Evolutionary conservation across 371 early-diverging fungal genomes (phyloP).

Genomic region (Lichtheimia hyalospora): DNA sequence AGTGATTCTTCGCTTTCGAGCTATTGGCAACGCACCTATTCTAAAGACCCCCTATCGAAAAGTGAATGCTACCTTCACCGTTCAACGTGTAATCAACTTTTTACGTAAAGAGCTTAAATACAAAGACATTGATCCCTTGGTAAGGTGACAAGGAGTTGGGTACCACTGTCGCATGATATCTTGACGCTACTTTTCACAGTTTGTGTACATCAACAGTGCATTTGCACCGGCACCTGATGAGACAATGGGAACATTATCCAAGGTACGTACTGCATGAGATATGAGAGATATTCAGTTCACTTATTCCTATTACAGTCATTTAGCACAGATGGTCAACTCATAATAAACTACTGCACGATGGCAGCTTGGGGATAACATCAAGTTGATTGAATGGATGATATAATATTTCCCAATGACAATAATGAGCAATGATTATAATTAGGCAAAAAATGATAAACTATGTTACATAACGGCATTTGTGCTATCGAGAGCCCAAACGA

Average conservation of each 20-base stretch:
- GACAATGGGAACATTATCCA: constrained; percentile 75
- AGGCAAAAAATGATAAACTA: too few species aligned
- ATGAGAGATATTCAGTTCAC: neutral
- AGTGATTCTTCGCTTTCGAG: constrained; percentile 85
- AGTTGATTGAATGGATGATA: neutral
- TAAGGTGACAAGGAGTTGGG: constrained; percentile 20
- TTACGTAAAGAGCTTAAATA: constrained; percentile 81
- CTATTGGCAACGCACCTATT: constrained; percentile 92
- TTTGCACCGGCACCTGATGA: constrained; percentile 96
- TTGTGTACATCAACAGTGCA: constrained; percentile 89
- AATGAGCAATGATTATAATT: too few species aligned
- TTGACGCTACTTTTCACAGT: constrained; percentile 42
- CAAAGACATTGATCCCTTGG: constrained; percentile 76
- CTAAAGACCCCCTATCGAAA: constrained; percentile 84
- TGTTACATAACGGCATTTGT: neutral
- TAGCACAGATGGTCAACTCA: constrained; percentile 76
- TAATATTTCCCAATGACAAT: neutral
- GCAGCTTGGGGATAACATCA: constrained; percentile 78
- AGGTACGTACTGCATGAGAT: constrained; percentile 48
- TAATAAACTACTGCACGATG: constrained; percentile 87
- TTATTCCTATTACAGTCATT: constrained; percentile 60
- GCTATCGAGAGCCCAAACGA: constrained; percentile 8
- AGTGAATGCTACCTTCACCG: constrained; percentile 79
- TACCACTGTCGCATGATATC: neutral
- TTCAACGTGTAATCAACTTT: constrained; percentile 83